Evolutionary conservation across 2,329 filamentous ascomycete genomes (phyloP), one percentile per base, ranked within the genome.

Genomic region (Didymella sp.): DNA sequence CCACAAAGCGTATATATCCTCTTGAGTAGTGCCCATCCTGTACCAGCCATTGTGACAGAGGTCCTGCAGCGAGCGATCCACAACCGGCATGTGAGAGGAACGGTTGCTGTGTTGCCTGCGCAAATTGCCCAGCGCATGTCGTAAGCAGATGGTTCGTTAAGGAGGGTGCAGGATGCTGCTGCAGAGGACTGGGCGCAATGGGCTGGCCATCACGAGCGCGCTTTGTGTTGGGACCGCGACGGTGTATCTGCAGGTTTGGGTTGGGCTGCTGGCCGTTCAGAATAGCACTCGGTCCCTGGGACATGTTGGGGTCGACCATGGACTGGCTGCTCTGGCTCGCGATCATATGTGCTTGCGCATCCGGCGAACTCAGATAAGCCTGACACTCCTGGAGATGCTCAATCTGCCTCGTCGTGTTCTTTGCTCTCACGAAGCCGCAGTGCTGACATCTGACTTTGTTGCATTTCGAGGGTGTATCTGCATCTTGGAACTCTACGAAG

Each of bases 1-100:
- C 87, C 21, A 87, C 84, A 64, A 89, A 90, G 24, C 83, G 81
- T 64, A 90, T 84, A 74, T 91, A 90, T 47, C 85, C 84, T 61
- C 89, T 87, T 30, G 88, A 86, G 75, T 91, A 89, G 57, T 91
- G 83, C 8, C 86, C 81, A 73, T 91, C 89, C 73, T 90, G 89
- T 12, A 86, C 84, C 40, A 92, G 84, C 89, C 89, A 92, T 72
- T 82, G 80, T 19, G 83, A 82, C 11, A 91, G 78, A 1, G 80
- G 76, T 0, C 78, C 68, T 45, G 85, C 85, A 17, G 84, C 77
- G 17, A 89, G 77, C 0, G 81, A 83, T 21, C 89, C 89, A 52
- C 81, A 79, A 13, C 88, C 88, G 6, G 89, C 88, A 44, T 85
- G 81, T 11, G 79, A 80, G 48, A 92, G 84, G 75, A 92, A 91